A percentile compares a stretch with the other conserved stretches of the same genome.
Evolutionary conservation across 331 rosid genomes (phyloP).

Genomic region (Erythrophleum ivorense): DNA sequence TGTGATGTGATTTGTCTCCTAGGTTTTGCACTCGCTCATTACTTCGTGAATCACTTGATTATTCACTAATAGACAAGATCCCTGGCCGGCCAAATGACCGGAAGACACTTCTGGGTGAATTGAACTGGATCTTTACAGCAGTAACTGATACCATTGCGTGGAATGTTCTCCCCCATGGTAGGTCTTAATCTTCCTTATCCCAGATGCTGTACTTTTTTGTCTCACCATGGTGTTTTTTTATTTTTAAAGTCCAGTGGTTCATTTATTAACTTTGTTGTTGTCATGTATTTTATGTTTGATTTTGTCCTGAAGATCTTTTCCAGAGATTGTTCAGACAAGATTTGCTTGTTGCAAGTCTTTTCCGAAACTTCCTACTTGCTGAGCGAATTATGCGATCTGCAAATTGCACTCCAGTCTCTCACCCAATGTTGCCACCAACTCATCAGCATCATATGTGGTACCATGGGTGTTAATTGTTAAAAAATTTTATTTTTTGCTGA

Average conservation of each 20-base stretch:
- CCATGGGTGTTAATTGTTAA: conserved; percentile 40
- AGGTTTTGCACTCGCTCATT: conserved; percentile 95
- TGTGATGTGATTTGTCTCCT: conserved; percentile 38
- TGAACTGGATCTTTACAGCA: conserved; percentile 99
- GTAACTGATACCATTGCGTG: conserved; percentile 99
- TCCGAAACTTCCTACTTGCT: conserved; percentile 94
- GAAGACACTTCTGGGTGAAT: conserved; percentile 93
- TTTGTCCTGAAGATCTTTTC: conserved; percentile 81
- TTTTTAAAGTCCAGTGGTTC: neutral
- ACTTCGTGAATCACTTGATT: conserved; percentile 77
- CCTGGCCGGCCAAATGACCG: conserved; percentile 99
- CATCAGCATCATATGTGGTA: conserved; percentile 99
- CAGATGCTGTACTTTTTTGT: neutral
- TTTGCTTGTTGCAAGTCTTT: conserved; percentile 91
- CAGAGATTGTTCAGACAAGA: conserved; percentile 98
- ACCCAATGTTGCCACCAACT: conserved; percentile 90
- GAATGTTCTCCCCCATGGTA: conserved; percentile 99
- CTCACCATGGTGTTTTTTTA: conserved; percentile 13
- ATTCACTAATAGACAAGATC: conserved; percentile 88
- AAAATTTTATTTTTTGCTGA: conserved; percentile 24
- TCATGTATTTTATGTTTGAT: conserved; percentile 31
- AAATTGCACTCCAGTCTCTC: conserved; percentile 95
- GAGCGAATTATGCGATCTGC: conserved; percentile 99
- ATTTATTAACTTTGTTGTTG: conserved; percentile 29
- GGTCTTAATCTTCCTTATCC: conserved; percentile 29